Base-by-base conservation (phyloP, 257 asterid genomes). In the Rehmannia glutinosa region DNA sequence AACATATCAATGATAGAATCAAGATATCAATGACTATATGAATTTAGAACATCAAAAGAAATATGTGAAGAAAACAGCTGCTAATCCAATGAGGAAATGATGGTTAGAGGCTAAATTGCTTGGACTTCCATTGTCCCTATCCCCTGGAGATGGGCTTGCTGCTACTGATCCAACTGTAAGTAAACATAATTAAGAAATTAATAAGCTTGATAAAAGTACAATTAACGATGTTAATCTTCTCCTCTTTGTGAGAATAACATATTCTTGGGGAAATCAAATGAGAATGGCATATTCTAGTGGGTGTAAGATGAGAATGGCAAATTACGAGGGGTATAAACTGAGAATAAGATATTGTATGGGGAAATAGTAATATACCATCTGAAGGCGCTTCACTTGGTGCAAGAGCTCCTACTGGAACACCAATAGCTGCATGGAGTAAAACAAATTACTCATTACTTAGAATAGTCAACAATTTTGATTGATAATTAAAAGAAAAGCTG, bases 371-470 rank as follows among this genome's bases (percentile, higher is more conserved):
- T 39, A 10, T 73, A 77, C 88, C 80, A 2, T 56, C 62, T 23
- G 84, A 43, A 50, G 82, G 79, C 25, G 72, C 81, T 17, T 67
- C 77, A 19, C 77, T 79, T 49, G 90, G 82, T 16, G 78, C 11
- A 5, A 77, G 81, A 69, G 70, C 79, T 47, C 73, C 79, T 1
- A 84, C 75, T 0, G 94, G 90, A 36, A 80, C 60, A n/a, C 94
- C 94, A 39, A 77, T 23, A 12, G 67, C 94, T 86, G 80, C 74
- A 65, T 38, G 36, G 20, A 4, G 0, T 30, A n/a, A 38, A 59
- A 32, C 24, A 12, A 56, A 39, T 27, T 20, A 43, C 8, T 56
- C 19, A 52, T 43, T 66, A 49, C 15, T 32, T 30, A 28, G 49
- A 17, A 58, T 12, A 7, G 1, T 19, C 2, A 35, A 11, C 13